phyloP scores from a whole-genome alignment of 1,284 basidiomycete genomes.

The Thecaphora frezii region DNA sequence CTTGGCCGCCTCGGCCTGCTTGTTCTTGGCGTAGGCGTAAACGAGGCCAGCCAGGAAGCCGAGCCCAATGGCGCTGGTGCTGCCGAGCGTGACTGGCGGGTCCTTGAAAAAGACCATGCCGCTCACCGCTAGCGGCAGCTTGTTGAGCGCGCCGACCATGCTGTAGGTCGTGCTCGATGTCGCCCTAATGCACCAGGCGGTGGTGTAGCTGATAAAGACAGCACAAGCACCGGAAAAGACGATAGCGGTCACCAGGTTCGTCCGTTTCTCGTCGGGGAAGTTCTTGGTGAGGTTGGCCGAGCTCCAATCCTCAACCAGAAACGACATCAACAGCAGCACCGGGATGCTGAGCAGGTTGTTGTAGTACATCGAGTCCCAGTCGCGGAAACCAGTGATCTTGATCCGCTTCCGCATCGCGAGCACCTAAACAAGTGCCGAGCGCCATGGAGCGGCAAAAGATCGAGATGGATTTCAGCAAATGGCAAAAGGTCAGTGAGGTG shows the following conservation, averaged over 20 bases:
- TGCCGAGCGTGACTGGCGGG: slow-evolving; percentile 72
- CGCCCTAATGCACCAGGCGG: slow-evolving; percentile 95
- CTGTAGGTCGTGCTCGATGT: slow-evolving; percentile 98
- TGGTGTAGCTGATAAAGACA: slow-evolving; percentile 95
- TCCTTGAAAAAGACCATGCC: slow-evolving; percentile 68
- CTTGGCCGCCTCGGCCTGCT: slow-evolving; percentile 48
- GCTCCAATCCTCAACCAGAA: slow-evolving; percentile 89
- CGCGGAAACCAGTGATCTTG: slow-evolving; percentile 95
- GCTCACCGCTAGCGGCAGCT: slow-evolving; percentile 81
- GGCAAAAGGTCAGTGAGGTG: not conserved
- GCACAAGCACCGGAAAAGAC: slow-evolving; percentile 94
- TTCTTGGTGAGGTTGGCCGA: slow-evolving; percentile 74
- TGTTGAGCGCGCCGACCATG: slow-evolving; percentile 99
- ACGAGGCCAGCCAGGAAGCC: slow-evolving; percentile 79
- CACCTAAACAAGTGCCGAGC: not conserved
- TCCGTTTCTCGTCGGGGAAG: slow-evolving; percentile 84
- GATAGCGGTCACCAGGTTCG: slow-evolving; percentile 81
- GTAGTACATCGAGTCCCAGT: slow-evolving; percentile 99
- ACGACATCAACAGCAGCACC: slow-evolving; percentile 77
- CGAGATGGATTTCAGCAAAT: no score
- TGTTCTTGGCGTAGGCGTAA: slow-evolving; percentile 56
- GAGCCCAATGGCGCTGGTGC: slow-evolving; percentile 79
- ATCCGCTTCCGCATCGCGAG: slow-evolving; percentile 96
- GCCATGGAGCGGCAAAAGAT: no score
- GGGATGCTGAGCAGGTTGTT: slow-evolving; percentile 96